Base-by-base conservation (phyloP, 306 rosid genomes). In the Sophora flavescens region DNA sequence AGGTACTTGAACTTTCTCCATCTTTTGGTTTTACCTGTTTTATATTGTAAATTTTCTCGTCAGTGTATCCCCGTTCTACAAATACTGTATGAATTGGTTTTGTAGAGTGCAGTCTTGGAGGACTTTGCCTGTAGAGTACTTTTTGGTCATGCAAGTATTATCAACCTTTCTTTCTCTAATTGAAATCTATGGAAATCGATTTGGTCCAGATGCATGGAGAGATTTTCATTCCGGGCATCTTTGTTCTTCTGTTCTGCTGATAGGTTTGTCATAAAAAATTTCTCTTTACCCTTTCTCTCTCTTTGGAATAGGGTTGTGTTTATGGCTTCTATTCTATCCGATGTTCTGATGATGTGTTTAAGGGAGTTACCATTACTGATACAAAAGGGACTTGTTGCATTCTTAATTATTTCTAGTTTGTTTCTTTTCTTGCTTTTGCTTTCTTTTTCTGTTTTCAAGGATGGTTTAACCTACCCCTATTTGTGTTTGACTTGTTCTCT, bases 31-130 rank as follows among this genome's bases (percentile, higher is more conserved):
- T 8, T 10, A 38, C 48, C 52, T 42, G 50, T 22, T 61, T 68
- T 59, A 26, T 59, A 63, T 45, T 48, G 11, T 51, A 17, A 16
- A 42, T 75, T 68, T 11, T 61, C 36, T 51, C 62, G 17, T 73
- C 63, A 22, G 71, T 60, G 77, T 59, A 78, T 67, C 28, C 13
- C 13, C 51, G 17, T 47, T 63, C 33, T 6, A 11, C 42, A 48
- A 70, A 64, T 22, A 26, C 11, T 59, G 36, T 53, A 74, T 74
- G 68, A 83, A 70, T 47, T 73, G 72, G 68, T 75, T 80, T 81
- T 87, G 91, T 90, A 93, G 98, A 83, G 84, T 88, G 81, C 89
- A 82, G 82, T 87, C 96, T 47, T 87, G 93, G 98, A 85, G 82
- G 82, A 87, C 92, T 65, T 66, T 70, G 72, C 76, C 78, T 9